Percentiles rank a stretch among this genome's conserved stretches.
These are phyloP conservation scores for Albugo laibachii DNA, from an alignment of 352 stramenopile genomes.

Conservation along the genomic window DNA sequence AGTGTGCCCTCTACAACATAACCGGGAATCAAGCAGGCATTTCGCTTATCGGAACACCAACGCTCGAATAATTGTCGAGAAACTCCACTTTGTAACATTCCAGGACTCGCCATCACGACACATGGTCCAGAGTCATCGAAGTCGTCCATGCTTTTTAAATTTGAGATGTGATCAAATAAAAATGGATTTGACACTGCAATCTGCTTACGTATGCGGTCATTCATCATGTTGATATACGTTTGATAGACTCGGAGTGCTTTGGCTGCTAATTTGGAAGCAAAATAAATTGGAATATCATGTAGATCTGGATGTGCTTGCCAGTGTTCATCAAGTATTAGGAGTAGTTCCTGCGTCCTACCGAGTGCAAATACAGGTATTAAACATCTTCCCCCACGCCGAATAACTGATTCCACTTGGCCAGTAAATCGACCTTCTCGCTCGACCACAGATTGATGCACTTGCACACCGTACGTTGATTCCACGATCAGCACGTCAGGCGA, in stretches of 20 bases:
- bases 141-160: constrained; percentile 91
- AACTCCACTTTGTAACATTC: constrained; percentile 97
- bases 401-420: constrained; percentile 88
- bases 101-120: constrained; percentile 97
- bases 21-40: constrained; percentile 97
- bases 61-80: constrained; percentile 94
- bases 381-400: constrained; percentile 90
- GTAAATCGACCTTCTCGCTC: constrained; percentile 95
- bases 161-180: constrained; percentile 92
- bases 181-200: constrained; percentile 98
- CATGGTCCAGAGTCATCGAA: constrained; percentile 95
- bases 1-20: constrained; percentile 98
- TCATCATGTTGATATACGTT: constrained; percentile 99
- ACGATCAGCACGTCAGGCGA: constrained; percentile 97
- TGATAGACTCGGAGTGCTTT: constrained; percentile 96
- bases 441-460: constrained; percentile 90
- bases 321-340: constrained; percentile 98
- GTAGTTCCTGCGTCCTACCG: constrained; percentile 94
- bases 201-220: constrained; percentile 90
- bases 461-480: constrained; percentile 96
- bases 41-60: constrained; percentile 95
- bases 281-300: constrained; percentile 97
- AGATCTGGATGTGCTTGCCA: constrained; percentile 89
- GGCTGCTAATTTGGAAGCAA: constrained; percentile 92
- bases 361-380: constrained; percentile 98